phyloP scores from a whole-genome alignment of 345 rosid genomes.

The Linum usitatissimum region DNA sequence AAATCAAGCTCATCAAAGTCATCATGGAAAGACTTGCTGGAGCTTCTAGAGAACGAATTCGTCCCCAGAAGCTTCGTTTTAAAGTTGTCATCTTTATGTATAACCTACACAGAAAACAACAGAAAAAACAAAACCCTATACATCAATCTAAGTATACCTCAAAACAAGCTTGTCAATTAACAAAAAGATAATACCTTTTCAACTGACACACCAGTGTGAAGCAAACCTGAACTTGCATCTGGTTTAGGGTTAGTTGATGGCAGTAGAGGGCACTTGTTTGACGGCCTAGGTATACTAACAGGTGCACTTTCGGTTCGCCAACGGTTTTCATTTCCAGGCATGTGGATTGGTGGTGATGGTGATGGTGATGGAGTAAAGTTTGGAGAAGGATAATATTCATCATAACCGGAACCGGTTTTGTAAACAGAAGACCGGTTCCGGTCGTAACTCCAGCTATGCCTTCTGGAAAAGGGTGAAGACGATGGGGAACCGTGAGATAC shows the following conservation, averaged over 20 bases:
- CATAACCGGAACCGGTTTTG: conserved; percentile 39
- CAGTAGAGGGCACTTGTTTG: conserved; percentile 38
- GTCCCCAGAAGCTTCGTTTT: conserved; percentile 30
- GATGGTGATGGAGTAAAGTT: conserved; percentile 57
- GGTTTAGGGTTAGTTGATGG: conserved; percentile 35
- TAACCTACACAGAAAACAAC: conserved; percentile 24
- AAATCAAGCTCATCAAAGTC: conserved; percentile 73
- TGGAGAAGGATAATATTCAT: conserved; percentile 52
- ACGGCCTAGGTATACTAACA: conserved; percentile 49
- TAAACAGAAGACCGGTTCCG: conserved; percentile 23
- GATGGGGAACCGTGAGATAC: conserved; percentile 63
- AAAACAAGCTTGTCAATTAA: background rate
- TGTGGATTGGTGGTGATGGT: conserved; percentile 53
- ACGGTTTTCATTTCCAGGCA: conserved; percentile 29
- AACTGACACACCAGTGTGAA: conserved; percentile 29
- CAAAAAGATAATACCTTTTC: conserved; percentile 51
- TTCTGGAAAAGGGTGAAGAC: conserved; percentile 63
- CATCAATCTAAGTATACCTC: conserved; percentile 4
- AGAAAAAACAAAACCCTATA: conserved; percentile 1
- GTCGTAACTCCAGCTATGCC: conserved; percentile 89
- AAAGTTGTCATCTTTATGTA: conserved; percentile 41
- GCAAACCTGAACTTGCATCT: conserved; percentile 28
- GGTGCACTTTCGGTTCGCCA: conserved; percentile 82
- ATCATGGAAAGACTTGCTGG: conserved; percentile 66
- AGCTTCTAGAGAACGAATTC: conserved; percentile 63